Percentiles rank a stretch among this genome's conserved stretches.
These are phyloP conservation scores for Alnus rubra DNA, from an alignment of 306 rosid species.

Conservation along the genomic window DNA sequence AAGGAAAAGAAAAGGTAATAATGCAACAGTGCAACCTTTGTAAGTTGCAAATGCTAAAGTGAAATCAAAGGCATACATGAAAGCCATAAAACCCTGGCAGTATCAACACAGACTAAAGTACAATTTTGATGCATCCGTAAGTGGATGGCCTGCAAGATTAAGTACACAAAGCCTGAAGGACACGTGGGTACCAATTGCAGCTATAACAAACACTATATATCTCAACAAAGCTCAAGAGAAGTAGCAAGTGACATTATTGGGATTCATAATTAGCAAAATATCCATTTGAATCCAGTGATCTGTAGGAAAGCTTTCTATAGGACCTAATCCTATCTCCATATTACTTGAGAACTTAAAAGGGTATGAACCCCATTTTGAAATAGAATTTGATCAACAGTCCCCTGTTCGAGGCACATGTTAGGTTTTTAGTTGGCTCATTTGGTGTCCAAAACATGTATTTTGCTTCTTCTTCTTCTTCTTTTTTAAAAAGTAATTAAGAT, in stretches of 20 bases:
- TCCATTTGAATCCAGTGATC: background rate
- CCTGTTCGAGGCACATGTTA: no score
- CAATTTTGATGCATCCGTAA: background rate
- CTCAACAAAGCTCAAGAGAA: background rate
- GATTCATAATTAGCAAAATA: background rate
- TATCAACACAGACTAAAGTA: background rate
- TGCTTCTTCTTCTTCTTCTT: no score
- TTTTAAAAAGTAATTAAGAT: no score
- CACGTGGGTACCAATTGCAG: background rate
- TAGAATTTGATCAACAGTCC: background rate
- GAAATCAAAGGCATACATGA: background rate
- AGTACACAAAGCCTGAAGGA: background rate
- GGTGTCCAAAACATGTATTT: no score
- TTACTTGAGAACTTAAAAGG: background rate
- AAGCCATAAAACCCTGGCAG: background rate
- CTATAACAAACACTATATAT: background rate
- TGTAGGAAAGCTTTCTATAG: background rate
- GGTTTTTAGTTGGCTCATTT: no score
- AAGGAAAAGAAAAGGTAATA: slow-evolving; percentile 10
- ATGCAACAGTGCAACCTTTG: background rate
- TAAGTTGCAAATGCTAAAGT: background rate
- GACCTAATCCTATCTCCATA: background rate
- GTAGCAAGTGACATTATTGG: background rate
- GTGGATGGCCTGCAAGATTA: background rate
- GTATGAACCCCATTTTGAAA: background rate